phyloP scores from a whole-genome alignment of 2,329 filamentous ascomycete genomes.

The Pleomassaria siparia region DNA sequence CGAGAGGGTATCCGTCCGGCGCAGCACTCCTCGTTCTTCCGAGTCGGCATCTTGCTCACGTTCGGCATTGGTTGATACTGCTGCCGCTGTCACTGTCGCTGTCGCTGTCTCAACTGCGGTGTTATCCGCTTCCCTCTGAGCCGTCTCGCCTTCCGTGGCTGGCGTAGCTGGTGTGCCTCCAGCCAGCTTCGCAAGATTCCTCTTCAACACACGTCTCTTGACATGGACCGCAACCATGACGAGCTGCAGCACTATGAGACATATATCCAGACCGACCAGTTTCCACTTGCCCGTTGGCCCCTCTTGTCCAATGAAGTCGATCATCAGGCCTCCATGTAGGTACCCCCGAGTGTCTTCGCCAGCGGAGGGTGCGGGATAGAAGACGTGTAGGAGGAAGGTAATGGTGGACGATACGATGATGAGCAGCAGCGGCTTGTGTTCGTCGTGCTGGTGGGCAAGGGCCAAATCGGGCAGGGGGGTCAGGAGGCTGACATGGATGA shows the following conservation, averaged over 20 bases:
- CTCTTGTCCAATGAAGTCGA: constrained; percentile 66
- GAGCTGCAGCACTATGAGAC: constrained; percentile 58
- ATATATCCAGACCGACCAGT: constrained; percentile 55
- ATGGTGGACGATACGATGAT: constrained; percentile 58
- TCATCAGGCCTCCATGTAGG: constrained; percentile 62
- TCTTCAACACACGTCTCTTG: constrained; percentile 53
- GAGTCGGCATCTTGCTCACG: constrained; percentile 58
- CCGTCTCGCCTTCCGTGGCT: constrained; percentile 10
- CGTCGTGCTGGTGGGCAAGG: constrained; percentile 50
- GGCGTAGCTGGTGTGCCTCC: constrained; percentile 15
- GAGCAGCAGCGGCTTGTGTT: constrained; percentile 55
- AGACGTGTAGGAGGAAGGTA: constrained; percentile 58
- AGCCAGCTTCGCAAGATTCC: constrained; percentile 33
- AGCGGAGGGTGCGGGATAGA: constrained; percentile 43
- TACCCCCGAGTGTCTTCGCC: constrained; percentile 55
- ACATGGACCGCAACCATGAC: constrained; percentile 58
- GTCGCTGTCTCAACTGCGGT: constrained; percentile 9
- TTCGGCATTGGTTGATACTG: too few relatives aligned
- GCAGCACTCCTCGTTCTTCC: constrained; percentile 60
- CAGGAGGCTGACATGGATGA: constrained; percentile 60
- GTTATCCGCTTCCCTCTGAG: constrained; percentile 11
- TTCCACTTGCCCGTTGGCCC: constrained; percentile 57
- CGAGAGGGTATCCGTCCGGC: constrained; percentile 40
- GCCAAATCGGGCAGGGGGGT: constrained; percentile 58
- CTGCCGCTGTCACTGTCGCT: constrained; percentile 1